phyloP scores from a whole-genome alignment of 2,329 filamentous ascomycete genomes.

The Rhexocercosporidium sp. region DNA sequence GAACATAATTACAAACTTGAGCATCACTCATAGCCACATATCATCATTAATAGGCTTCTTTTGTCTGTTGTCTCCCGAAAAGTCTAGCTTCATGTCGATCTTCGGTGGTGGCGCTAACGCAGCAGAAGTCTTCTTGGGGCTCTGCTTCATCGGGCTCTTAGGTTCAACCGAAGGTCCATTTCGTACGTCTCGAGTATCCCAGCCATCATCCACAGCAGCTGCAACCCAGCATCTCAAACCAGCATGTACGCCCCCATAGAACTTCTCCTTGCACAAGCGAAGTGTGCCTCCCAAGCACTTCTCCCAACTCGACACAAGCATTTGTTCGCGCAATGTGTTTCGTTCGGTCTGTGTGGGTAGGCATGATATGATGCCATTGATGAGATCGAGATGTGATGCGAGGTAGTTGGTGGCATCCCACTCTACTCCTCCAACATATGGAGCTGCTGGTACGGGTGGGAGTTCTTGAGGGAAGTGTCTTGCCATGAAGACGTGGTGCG shows the following conservation, averaged over 20 bases:
- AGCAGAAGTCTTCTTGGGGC: slow-evolving; percentile 30
- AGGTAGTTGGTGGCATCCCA: slow-evolving; percentile 99
- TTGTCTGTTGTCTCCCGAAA: slow-evolving; percentile 29
- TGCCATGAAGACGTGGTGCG: slow-evolving; percentile 65
- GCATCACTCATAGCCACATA: slow-evolving; percentile 33
- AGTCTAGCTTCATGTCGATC: slow-evolving; percentile 41
- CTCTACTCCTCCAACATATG: slow-evolving; percentile 95
- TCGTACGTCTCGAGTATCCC: slow-evolving; percentile 82
- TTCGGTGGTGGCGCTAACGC: slow-evolving; percentile 35
- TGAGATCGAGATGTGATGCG: slow-evolving; percentile 86
- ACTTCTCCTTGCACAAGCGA: slow-evolving; percentile 95
- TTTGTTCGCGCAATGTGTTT: slow-evolving; percentile 76
- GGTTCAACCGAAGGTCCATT: slow-evolving; percentile 64
- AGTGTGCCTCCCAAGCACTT: slow-evolving; percentile 84
- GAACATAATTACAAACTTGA: slow-evolving; percentile 1
- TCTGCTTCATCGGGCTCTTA: slow-evolving; percentile 55
- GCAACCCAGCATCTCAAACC: slow-evolving; percentile 88
- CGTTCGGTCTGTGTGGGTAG: slow-evolving; percentile 72
- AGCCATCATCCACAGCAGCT: slow-evolving; percentile 84
- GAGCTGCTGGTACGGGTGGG: slow-evolving; percentile 89
- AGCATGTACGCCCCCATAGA: slow-evolving; percentile 91
- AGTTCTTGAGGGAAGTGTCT: slow-evolving; percentile 83
- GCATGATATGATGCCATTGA: slow-evolving; percentile 89
- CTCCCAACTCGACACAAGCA: slow-evolving; percentile 88
- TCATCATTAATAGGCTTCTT: slow-evolving; percentile 28